Evolutionary conservation across 257 asterid genomes (phyloP).

Genomic region (Osmanthus fragrans): DNA sequence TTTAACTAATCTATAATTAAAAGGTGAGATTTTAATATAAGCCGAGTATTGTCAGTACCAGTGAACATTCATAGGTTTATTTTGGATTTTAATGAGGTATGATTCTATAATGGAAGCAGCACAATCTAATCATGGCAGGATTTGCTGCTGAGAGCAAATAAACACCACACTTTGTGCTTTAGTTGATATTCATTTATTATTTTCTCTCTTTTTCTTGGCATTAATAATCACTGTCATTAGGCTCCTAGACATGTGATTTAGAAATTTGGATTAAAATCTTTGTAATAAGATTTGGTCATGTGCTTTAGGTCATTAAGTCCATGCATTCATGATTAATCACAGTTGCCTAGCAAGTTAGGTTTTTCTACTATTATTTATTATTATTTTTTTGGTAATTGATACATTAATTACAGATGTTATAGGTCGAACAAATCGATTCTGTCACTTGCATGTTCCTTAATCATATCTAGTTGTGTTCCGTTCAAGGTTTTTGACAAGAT

Average conservation of each 20-base stretch:
- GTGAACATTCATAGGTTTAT: not conserved
- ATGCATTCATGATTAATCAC: too few relatives aligned
- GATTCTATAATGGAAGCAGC: constrained; percentile 38
- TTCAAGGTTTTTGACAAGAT: too few relatives aligned
- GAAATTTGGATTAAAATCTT: not conserved
- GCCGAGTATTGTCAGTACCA: constrained; percentile 13
- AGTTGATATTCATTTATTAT: constrained; percentile 18
- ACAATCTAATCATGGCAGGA: constrained; percentile 35
- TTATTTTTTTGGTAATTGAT: too few relatives aligned
- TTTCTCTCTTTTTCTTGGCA: not conserved
- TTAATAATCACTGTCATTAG: not conserved
- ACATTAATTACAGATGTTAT: too few relatives aligned
- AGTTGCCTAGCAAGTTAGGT: too few relatives aligned
- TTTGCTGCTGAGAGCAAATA: constrained; percentile 33
- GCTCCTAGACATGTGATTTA: constrained; percentile 12
- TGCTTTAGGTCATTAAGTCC: constrained; percentile 19
- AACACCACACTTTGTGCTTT: not conserved
- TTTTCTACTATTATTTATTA: too few relatives aligned
- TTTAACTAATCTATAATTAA: not conserved
- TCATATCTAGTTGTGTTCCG: too few relatives aligned
- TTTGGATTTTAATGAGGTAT: constrained; percentile 36
- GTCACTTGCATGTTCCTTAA: too few relatives aligned
- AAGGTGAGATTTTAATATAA: not conserved
- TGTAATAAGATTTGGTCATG: constrained; percentile 27
- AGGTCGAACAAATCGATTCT: too few relatives aligned